Evolutionary conservation across 345 rosid genomes (phyloP).

Genomic region (Laguncularia racemosa): DNA sequence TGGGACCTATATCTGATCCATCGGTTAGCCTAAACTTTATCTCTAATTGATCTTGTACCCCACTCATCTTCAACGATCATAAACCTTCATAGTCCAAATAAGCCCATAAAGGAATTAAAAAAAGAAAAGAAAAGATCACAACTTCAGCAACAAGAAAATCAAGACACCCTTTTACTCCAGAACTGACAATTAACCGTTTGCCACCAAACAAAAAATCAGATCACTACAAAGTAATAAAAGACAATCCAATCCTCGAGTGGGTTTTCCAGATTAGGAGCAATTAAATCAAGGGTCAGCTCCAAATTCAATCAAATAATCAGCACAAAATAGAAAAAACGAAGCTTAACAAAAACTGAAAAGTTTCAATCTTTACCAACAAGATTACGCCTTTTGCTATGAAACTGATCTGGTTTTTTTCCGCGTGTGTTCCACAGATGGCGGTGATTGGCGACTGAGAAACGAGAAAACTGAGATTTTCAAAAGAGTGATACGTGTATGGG

Average conservation of each 20-base stretch:
- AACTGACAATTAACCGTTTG: too few relatives aligned
- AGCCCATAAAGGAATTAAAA: too few relatives aligned
- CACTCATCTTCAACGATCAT: constrained; percentile 51
- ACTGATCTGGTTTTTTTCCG: neutral
- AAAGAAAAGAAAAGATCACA: constrained; percentile 1
- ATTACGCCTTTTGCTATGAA: neutral
- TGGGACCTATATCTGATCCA: constrained; percentile 95
- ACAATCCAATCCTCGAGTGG: too few relatives aligned
- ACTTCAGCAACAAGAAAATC: constrained; percentile 10
- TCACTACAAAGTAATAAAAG: too few relatives aligned
- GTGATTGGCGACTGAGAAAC: neutral
- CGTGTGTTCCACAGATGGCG: neutral
- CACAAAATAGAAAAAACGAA: too few relatives aligned
- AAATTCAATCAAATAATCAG: too few relatives aligned
- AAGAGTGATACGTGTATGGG: neutral
- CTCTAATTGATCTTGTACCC: constrained; percentile 75
- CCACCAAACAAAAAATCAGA: too few relatives aligned
- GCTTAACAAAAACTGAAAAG: too few relatives aligned
- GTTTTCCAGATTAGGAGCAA: too few relatives aligned
- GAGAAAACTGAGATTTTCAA: constrained; percentile 1
- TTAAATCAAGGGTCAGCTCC: too few relatives aligned
- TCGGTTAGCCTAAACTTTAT: constrained; percentile 88
- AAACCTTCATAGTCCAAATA: constrained; percentile 11
- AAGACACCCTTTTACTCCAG: neutral
- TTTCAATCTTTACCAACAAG: too few relatives aligned